Conservation (phyloP, 2,329 filamentous ascomycete genomes). For the Monosporascus sp. region DNA sequence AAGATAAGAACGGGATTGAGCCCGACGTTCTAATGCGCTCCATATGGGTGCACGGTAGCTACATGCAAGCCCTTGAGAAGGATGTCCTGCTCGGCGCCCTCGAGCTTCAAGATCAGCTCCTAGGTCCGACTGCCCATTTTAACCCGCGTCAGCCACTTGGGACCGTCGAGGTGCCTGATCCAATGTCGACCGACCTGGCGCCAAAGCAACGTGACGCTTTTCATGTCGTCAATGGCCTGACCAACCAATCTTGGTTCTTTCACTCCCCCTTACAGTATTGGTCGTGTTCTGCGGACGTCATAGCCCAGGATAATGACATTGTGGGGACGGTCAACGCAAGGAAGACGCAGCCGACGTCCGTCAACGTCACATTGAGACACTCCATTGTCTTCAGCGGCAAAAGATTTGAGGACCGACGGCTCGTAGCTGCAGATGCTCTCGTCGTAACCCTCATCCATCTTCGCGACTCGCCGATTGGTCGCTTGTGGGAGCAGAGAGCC, state of each 20-base stretch:
- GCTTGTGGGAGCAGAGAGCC: constrained; percentile 59
- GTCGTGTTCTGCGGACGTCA: constrained; percentile 57
- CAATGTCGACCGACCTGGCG: constrained; percentile 33
- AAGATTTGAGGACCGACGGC: constrained; percentile 59
- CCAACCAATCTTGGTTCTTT: constrained; percentile 66
- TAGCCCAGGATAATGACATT: constrained; percentile 58
- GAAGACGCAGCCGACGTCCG: constrained; percentile 56
- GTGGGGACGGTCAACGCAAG: constrained; percentile 64
- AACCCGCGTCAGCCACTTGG: constrained; percentile 36
- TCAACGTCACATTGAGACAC: constrained; percentile 70
- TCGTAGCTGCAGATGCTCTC: constrained; percentile 70
- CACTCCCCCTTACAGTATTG: constrained; percentile 82
- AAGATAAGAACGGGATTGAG: constrained; percentile 41
- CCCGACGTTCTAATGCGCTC: constrained; percentile 78
- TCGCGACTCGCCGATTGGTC: constrained; percentile 57
- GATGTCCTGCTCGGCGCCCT: constrained; percentile 62
- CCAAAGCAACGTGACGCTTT: constrained; percentile 46
- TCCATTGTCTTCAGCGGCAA: constrained; percentile 83
- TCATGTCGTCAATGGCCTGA: constrained; percentile 55
- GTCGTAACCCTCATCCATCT: constrained; percentile 73
- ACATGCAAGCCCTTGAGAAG: constrained; percentile 68
- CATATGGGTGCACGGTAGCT: constrained; percentile 75
- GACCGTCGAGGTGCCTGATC: constrained; percentile 23
- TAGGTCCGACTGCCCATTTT: constrained; percentile 56
- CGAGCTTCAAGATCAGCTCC: constrained; percentile 62